phyloP scores from a whole-genome alignment of 176 grass and related monocot genomes.

The Bothriochloa decipiens region DNA sequence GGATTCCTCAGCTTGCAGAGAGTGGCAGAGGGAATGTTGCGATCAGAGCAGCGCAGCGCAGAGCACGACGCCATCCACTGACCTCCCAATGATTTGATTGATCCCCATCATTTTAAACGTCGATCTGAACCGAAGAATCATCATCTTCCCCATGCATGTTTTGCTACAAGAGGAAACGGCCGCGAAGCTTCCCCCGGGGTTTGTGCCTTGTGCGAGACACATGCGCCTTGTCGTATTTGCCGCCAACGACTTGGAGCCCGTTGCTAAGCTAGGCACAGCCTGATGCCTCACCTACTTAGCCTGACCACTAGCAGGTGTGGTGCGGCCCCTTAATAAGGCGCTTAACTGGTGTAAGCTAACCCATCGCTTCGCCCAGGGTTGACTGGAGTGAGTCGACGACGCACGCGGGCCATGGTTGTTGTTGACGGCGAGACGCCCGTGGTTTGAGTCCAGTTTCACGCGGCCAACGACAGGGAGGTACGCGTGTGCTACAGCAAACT shows the following conservation, averaged over 20 bases:
- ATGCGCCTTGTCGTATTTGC: conserved; percentile 44
- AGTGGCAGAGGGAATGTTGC: conserved; percentile 65
- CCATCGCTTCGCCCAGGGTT: conserved; percentile 15
- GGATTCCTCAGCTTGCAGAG: conserved; percentile 42
- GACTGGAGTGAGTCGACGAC: neutral
- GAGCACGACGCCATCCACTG: conserved; percentile 24
- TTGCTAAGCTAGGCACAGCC: neutral
- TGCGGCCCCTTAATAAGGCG: too few species aligned
- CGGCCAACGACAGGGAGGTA: neutral
- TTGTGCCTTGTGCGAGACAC: conserved; percentile 35
- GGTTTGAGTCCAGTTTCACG: neutral
- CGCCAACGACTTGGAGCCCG: conserved; percentile 26
- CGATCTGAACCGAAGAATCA: neutral
- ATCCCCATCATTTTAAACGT: conserved; percentile 19
- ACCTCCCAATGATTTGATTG: conserved; percentile 37
- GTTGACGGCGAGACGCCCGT: conserved; percentile 15
- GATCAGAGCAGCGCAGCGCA: conserved; percentile 4
- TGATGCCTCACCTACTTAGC: neutral
- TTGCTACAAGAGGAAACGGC: conserved; percentile 4
- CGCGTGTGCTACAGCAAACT: neutral
- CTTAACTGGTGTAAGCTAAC: neutral
- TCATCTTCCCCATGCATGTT: neutral
- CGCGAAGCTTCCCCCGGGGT: conserved; percentile 51
- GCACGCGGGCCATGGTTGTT: neutral
- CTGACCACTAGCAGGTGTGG: too few species aligned